phyloP scores from a whole-genome alignment of 1,284 basidiomycete species.

The Ganoderma boninense region DNA sequence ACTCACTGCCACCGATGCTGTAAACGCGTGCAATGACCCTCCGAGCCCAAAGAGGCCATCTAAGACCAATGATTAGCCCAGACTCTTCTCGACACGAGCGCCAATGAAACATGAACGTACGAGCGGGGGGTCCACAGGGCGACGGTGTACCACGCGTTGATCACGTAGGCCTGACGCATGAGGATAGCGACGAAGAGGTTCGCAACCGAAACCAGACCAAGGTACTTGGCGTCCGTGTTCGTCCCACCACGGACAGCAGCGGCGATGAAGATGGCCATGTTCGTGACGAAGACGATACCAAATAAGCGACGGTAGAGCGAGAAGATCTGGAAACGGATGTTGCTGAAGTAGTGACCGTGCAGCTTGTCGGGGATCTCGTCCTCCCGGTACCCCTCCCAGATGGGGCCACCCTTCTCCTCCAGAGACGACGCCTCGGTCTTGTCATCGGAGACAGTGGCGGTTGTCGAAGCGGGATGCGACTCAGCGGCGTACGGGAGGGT shows the following conservation, averaged over 20 bases:
- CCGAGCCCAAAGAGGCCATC: conserved; percentile 62
- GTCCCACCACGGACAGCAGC: conserved; percentile 43
- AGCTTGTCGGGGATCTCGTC: conserved; percentile 58
- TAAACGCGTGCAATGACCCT: conserved; percentile 61
- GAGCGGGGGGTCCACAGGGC: conserved; percentile 57
- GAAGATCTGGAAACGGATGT: conserved; percentile 62
- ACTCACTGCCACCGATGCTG: conserved; percentile 58
- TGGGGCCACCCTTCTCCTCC: conserved; percentile 39
- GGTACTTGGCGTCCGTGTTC: conserved; percentile 51
- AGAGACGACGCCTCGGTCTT: conserved; percentile 32
- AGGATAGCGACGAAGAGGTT: conserved; percentile 62
- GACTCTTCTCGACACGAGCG: not conserved
- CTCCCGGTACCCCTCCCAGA: conserved; percentile 61
- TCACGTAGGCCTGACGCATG: conserved; percentile 67
- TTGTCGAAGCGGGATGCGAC: conserved; percentile 21
- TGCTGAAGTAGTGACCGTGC: conserved; percentile 52
- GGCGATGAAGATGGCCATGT: conserved; percentile 60
- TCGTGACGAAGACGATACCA: conserved; percentile 60
- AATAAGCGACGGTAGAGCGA: conserved; percentile 65
- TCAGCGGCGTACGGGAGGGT: conserved; percentile 20
- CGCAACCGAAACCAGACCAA: conserved; percentile 57
- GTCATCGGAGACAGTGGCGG: conserved; percentile 22
- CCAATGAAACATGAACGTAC: conserved; percentile 41
- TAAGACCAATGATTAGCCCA: conserved; percentile 29
- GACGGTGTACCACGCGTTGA: conserved; percentile 61